Evolutionary conservation across 306 rosid genomes (phyloP), one percentile per base, ranked within the genome.

Genomic region (Crataegus laevigata): DNA sequence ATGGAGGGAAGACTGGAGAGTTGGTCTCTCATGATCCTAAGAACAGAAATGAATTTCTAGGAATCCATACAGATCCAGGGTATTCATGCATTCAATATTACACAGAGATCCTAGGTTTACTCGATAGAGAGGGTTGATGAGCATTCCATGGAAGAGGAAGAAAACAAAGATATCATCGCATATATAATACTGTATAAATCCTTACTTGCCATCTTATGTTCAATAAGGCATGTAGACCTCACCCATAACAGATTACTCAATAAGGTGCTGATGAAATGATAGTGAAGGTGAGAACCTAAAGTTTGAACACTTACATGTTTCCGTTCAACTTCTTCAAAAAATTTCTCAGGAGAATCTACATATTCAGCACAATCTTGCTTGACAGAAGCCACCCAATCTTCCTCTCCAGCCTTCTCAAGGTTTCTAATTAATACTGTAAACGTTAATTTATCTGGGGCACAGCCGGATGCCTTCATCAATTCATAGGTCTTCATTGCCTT

Each of bases 401-500:
- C 75, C 43, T 84, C 84, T 74, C 87, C 89, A 3, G 30, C 81
- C 38, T 68, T 87, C 64, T 85, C 74, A 6, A 92, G 85, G 76
- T 78, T 87, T 43, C 83, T 82, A 65, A 92, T 85, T 82, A 88
- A 69, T 60, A 92, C 80, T 19, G 82, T 83, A 80, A 92, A 90
- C 0, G 96, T 92, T 74, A 92, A 79, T 73, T 79, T 77, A 73
- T 90, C 89, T 0, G 97, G 97, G 34, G 40, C 54, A 78, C 88
- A 87, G 66, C 88, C 88, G 4, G 87, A 88, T 59, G 76, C 84
- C 82, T 86, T 91, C 97, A 89, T 89, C 45, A 76, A 72, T 32
- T 63, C 70, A 54, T 85, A 92, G 8, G 65, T 45, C 58, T 90
- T 80, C 86, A 90, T 84, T 0, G 88, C 93, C 85, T 87, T 88